A percentile compares a stretch with the other conserved stretches of the same genome.
Evolutionary conservation across 257 asterid genomes (phyloP).

Genomic region (Thymus mandschuricus): DNA sequence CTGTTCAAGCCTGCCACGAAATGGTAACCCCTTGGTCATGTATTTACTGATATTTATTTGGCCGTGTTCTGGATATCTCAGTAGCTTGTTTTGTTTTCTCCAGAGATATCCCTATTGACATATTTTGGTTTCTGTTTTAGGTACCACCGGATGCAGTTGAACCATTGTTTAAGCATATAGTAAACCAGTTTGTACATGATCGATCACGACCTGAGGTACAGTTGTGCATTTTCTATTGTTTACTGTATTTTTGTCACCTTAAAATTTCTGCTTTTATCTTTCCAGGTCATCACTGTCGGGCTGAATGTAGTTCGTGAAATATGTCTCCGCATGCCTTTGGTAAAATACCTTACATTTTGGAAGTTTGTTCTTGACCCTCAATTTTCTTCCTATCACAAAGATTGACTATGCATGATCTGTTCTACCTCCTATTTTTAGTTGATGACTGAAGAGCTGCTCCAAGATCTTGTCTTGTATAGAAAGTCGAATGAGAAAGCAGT

Average conservation of each 20-base stretch:
- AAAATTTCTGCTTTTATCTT: neutral
- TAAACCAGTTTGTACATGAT: constrained; percentile 93
- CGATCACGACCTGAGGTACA: constrained; percentile 92
- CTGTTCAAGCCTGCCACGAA: constrained; percentile 98
- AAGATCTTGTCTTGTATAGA: constrained; percentile 88
- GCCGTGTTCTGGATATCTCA: constrained; percentile 17
- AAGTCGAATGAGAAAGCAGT: constrained; percentile 91
- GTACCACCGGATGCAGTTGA: constrained; percentile 98
- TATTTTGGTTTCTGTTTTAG: constrained; percentile 44
- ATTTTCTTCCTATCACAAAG: neutral
- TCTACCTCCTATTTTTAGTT: constrained; percentile 52
- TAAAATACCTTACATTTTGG: constrained; percentile 41
- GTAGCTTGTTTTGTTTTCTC: constrained; percentile 23
- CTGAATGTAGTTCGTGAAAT: constrained; percentile 85
- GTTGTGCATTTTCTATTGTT: constrained; percentile 16
- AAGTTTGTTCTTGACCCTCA: constrained; percentile 7
- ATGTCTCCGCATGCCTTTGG: constrained; percentile 97
- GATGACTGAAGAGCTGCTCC: constrained; percentile 98
- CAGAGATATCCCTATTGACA: constrained; percentile 9
- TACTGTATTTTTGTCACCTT: constrained; percentile 17
- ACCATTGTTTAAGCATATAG: constrained; percentile 91
- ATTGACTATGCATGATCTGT: constrained; percentile 21
- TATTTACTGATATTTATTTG: constrained; percentile 15
- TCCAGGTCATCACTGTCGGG: constrained; percentile 91
- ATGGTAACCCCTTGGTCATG: constrained; percentile 58